Base-by-base conservation (phyloP, 768 basidiomycete species). In the Trametes gibbosa region DNA sequence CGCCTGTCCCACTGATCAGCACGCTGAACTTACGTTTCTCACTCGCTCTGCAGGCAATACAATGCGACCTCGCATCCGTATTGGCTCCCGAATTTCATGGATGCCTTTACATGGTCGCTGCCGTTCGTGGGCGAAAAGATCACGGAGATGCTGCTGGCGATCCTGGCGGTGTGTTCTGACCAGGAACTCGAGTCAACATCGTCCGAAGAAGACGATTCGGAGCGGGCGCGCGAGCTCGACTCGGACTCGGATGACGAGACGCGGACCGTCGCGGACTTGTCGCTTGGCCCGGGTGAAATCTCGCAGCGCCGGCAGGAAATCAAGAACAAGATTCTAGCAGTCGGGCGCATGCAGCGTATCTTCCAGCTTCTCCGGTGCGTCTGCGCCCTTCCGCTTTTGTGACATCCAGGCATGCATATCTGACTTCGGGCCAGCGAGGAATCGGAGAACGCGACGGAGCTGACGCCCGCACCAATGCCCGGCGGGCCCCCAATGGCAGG, bases 11-110 rank as follows among this genome's bases (percentile, higher is more conserved):
- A 13, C 8, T n/a, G 32, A 35, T 23, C 6, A 7, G 35, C 14
- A 37, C 45, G 45, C 41, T n/a, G 14, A 35, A 37, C 12, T 29
- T 10, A 23, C 29, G 25, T 6, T 29, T 16, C 40, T 9, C 24
- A 14, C 19, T 52, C 19, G 29, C 23, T 27, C 14, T 19, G 16
- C 27, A 68, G 68, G 43, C 73, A 74, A 58, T 74, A 69, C 58
- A 74, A 75, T 48, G 65, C 70, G n/a, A 73, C 73, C n/a, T 79
- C 82, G 39, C 84, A 86, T 62, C 84, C 84, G 8, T 98, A 98
- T 72, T 98, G 96, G 96, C 77, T 99, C 53, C 97, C 97, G 4
- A 99, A 99, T 74, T 99, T 99, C 69, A 98, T 98, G 95, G 96
- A 98, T 67, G 95, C 95, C 23, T 99, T 99, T 71, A 98, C 97